phyloP scores from a whole-genome alignment of 805 yeast genomes.

The Hanseniaspora hatyaiensis region DNA sequence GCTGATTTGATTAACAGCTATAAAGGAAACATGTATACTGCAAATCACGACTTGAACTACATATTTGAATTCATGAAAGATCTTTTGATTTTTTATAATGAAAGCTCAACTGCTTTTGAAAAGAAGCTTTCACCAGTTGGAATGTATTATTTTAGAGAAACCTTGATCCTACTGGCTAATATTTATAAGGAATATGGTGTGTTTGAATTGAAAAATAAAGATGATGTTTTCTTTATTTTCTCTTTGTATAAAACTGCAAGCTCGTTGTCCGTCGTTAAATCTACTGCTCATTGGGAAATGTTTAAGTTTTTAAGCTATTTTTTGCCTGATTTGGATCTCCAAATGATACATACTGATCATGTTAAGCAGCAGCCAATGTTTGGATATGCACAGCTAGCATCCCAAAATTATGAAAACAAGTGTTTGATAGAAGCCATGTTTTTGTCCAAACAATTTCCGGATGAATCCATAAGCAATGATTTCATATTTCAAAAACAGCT shows the following conservation, averaged over 20 bases:
- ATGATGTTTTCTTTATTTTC: neutral
- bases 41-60: neutral
- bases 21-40: constrained; percentile 5
- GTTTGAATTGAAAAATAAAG: neutral
- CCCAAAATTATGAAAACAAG: neutral
- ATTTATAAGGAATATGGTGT: constrained; percentile 11
- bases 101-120: no score
- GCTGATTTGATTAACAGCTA: neutral
- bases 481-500: neutral
- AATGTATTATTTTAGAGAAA: neutral
- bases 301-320: neutral
- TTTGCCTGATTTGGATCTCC: neutral
- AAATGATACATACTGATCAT: neutral
- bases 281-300: constrained; percentile 6
- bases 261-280: neutral
- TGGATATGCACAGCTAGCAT: neutral
- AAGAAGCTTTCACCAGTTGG: no score
- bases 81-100: no score
- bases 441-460: neutral
- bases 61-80: constrained; percentile 1
- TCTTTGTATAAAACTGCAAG: constrained; percentile 5
- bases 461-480: constrained; percentile 1
- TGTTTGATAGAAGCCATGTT: neutral
- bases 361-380: neutral
- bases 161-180: constrained; percentile 3